A percentile compares a stretch with the other conserved stretches of the same genome.
phyloP scores from a whole-genome alignment of 2,329 filamentous ascomycete species.

The Huntiella moniliformis region DNA sequence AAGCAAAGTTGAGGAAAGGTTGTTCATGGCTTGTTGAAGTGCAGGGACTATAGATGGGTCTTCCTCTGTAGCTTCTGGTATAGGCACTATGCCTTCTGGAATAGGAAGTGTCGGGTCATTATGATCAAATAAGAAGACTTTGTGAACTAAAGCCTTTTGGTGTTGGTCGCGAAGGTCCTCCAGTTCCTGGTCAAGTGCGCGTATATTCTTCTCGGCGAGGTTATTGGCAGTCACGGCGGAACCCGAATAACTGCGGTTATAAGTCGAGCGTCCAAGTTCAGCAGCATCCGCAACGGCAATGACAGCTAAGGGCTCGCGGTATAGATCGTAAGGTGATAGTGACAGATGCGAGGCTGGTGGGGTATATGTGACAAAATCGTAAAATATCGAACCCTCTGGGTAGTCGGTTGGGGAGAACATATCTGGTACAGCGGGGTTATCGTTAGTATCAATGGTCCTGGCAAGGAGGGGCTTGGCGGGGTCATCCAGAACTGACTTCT shows the following conservation, averaged over 20 bases:
- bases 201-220: constrained; percentile 34
- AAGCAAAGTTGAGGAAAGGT: constrained; percentile 53
- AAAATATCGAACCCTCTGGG: constrained; percentile 69
- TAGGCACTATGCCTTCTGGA: constrained; percentile 48
- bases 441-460: neutral
- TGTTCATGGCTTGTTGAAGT: constrained; percentile 63
- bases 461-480: neutral
- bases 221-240: constrained; percentile 2
- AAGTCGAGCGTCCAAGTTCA: constrained; percentile 39
- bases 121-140: constrained; percentile 65
- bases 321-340: constrained; percentile 76
- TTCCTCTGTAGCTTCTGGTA: constrained; percentile 47
- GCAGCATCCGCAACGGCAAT: constrained; percentile 69
- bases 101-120: constrained; percentile 31
- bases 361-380: constrained; percentile 65
- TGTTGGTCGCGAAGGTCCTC: constrained; percentile 54
- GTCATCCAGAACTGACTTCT: constrained; percentile 43
- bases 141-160: constrained; percentile 58
- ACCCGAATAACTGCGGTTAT: constrained; percentile 25
- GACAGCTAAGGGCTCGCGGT: constrained; percentile 64
- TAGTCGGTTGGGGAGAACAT: constrained; percentile 89
- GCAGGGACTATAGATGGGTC: constrained; percentile 23
- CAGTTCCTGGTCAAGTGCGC: constrained; percentile 46
- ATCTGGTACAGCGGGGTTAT: constrained; percentile 31
- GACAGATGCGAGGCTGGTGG: constrained; percentile 64